Evolutionary conservation across 345 rosid species (phyloP).

Genomic region (Theobroma cacao): DNA sequence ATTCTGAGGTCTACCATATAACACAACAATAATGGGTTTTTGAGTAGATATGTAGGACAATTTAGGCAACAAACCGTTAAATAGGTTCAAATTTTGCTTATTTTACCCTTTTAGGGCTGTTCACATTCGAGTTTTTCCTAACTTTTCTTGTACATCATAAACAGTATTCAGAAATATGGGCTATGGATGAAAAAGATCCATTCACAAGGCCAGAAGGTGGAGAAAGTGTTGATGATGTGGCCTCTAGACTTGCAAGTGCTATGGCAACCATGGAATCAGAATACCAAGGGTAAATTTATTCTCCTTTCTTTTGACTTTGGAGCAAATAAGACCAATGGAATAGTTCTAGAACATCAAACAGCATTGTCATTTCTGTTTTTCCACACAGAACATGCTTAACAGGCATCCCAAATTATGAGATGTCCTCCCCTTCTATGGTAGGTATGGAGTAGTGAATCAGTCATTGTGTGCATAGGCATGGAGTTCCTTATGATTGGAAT

Average conservation of each 20-base stretch:
- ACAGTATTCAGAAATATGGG: slow-evolving; percentile 85
- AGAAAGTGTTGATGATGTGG: slow-evolving; percentile 86
- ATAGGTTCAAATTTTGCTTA: not conserved
- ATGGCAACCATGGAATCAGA: slow-evolving; percentile 58
- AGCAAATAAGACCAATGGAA: not conserved
- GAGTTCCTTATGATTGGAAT: not conserved
- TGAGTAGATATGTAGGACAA: not conserved
- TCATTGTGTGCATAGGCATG: not conserved
- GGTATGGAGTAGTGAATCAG: not conserved
- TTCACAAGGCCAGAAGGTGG: slow-evolving; percentile 69
- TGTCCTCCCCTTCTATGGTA: not conserved
- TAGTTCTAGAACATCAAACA: not conserved
- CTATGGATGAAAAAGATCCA: slow-evolving; percentile 82
- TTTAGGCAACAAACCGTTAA: not conserved
- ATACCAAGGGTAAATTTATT: slow-evolving; percentile 57
- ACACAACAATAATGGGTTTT: not conserved
- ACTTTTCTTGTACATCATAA: slow-evolving; percentile 4
- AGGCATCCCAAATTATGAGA: not conserved
- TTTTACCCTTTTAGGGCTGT: not conserved
- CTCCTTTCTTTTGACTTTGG: slow-evolving; percentile 10
- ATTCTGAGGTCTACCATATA: not conserved
- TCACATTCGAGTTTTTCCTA: not conserved
- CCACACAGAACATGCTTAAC: not conserved
- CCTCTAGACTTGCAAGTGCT: slow-evolving; percentile 62
- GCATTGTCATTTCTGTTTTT: not conserved